Conservation (phyloP, 1,139 yeast species). For the Saccharomyces hybrid region DNA sequence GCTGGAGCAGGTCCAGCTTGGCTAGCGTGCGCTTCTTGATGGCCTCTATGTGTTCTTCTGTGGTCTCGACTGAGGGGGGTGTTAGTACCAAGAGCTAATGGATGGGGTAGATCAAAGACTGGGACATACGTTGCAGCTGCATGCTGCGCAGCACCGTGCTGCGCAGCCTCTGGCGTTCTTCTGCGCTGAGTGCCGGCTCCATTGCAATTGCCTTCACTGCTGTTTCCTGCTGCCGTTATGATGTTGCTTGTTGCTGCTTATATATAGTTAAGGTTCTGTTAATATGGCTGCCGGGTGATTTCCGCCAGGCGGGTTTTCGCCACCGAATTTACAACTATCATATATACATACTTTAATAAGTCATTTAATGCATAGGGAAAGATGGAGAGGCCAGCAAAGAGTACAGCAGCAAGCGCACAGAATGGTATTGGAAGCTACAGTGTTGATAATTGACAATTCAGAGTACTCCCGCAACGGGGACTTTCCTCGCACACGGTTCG, state of each 20-base stretch:
- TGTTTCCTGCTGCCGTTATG: neutral
- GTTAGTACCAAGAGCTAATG: neutral
- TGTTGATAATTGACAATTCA: slow-evolving; percentile 91
- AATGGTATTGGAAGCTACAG: slow-evolving; percentile 94
- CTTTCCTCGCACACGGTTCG: slow-evolving; percentile 80
- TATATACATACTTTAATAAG: neutral
- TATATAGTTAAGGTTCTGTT: neutral
- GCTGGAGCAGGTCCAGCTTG: neutral
- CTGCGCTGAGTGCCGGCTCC: neutral
- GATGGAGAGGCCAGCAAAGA: neutral
- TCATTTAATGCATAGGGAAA: neutral
- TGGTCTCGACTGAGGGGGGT: neutral
- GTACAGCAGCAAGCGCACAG: slow-evolving; percentile 9
- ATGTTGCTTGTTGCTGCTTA: neutral
- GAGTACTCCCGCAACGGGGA: slow-evolving; percentile 97
- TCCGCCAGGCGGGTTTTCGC: slow-evolving; percentile 1
- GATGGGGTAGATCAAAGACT: neutral
- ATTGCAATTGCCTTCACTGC: neutral
- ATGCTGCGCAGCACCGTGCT: neutral
- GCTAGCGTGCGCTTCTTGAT: neutral
- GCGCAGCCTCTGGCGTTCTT: slow-evolving; percentile 1
- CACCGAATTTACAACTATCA: neutral
- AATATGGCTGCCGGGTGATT: neutral
- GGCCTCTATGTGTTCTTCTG: neutral
- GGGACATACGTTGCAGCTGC: neutral